Evolutionary conservation across 2,329 filamentous ascomycete species (phyloP), one percentile per base, ranked within the genome.

Genomic region (Massarina eburnea): DNA sequence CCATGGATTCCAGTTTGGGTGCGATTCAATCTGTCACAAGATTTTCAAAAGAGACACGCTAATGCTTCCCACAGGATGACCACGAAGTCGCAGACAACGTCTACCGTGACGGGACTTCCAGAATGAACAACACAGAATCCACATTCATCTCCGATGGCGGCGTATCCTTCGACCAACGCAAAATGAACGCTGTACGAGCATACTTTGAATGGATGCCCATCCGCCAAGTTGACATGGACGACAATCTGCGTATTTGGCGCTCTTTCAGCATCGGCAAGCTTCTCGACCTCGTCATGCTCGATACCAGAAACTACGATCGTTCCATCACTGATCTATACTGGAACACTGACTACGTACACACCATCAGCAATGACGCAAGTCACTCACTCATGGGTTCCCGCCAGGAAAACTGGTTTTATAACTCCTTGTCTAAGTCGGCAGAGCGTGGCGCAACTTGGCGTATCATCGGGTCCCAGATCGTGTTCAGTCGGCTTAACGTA

Each of bases 321-420:
- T 70, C 64, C 6, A 72, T 75, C 41, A 74, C 72, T 1, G 68
- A 72, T 44, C 58, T 75, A 1, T 71, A 72, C 54, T 81, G 79
- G 76, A 86, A 87, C 59, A 78, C 76, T 1, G 73, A 81, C 34
- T 87, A 87, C 59, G 72, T 86, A 34, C 74, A 81, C 48, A 57
- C 73, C 2, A 85, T 89, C 47, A 81, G 77, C 15, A 80, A 89
- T 54, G 85, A 90, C 45, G 81, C 84, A 2, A 79, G 82, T 5
- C 80, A 87, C 3, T 80, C 79, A 0, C 71, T 91, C 54, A 89
- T 91, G 85, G 87, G 87, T 2, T 74, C 78, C 1, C 79, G 80
- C 9, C 87, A 91, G 62, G 88, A 91, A 66, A 80, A 81, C 55
- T 91, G 88, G 88, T 70, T 71, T 51, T 70, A 70, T 55, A 58